Conservation (phyloP, 192 early-diverging fungal species). For the Anaeromyces robustus region DNA sequence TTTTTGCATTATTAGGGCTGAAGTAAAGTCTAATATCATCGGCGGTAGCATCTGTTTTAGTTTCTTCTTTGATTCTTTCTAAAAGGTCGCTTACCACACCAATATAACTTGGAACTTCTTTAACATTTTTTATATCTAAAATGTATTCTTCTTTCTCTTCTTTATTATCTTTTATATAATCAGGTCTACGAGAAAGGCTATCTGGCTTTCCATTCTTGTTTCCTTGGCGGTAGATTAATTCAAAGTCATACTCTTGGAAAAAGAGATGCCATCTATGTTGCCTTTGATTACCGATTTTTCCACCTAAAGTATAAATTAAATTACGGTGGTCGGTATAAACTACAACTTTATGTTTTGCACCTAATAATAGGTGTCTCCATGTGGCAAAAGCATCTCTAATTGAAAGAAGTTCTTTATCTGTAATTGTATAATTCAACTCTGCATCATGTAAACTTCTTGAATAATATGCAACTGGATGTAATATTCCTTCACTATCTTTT, state of each 20-base stretch:
- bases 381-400: constrained; percentile 15
- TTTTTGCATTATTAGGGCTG: too few relatives aligned
- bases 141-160: too few relatives aligned
- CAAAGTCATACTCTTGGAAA: constrained; percentile 5
- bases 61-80: too few relatives aligned
- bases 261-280: constrained; percentile 16
- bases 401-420: constrained; percentile 19
- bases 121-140: too few relatives aligned
- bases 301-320: constrained; percentile 14
- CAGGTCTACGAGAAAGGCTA: constrained; percentile 7
- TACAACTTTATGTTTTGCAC: constrained; percentile 4
- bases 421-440: constrained; percentile 16
- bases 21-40: too few relatives aligned
- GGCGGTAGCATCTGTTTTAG: too few relatives aligned
- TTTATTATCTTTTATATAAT: too few relatives aligned
- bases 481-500: background rate
- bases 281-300: constrained; percentile 6
- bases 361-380: constrained; percentile 17
- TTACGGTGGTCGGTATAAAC: constrained; percentile 24
- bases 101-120: too few relatives aligned
- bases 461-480: constrained; percentile 8
- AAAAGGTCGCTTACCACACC: too few relatives aligned
- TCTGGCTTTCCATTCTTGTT: constrained; percentile 12
- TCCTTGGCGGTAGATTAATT: constrained; percentile 12
- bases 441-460: constrained; percentile 4